Evolutionary conservation across 768 basidiomycete genomes (phyloP).

Genomic region (Artomyces pyxidatus): DNA sequence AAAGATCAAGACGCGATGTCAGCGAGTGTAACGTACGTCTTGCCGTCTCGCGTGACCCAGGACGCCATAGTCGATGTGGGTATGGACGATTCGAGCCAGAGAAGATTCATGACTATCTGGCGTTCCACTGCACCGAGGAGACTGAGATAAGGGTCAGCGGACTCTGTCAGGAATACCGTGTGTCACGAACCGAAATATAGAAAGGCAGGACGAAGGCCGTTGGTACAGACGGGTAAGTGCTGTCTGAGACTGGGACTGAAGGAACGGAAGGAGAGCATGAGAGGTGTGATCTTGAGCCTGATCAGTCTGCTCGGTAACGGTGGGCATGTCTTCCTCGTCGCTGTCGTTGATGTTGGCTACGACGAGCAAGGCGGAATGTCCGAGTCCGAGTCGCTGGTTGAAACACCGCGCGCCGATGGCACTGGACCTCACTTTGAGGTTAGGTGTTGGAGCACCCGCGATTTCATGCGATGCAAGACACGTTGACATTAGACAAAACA

Average conservation of each 20-base stretch:
- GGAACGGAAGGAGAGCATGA: slow-evolving; percentile 70
- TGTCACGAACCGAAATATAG: slow-evolving; percentile 68
- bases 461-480: no score
- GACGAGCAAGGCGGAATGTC: neutral
- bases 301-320: slow-evolving; percentile 5
- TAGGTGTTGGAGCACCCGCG: no score
- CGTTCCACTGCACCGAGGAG: slow-evolving; percentile 71
- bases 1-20: slow-evolving; percentile 6
- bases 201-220: slow-evolving; percentile 81
- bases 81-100: slow-evolving; percentile 81
- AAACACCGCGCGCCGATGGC: no score
- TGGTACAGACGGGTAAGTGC: slow-evolving; percentile 75
- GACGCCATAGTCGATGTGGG: slow-evolving; percentile 57
- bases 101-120: slow-evolving; percentile 78
- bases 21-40: slow-evolving; percentile 43
- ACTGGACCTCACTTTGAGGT: no score
- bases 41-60: slow-evolving; percentile 71
- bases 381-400: neutral
- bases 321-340: no score
- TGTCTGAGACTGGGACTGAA: slow-evolving; percentile 73
- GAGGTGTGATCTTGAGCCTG: slow-evolving; percentile 1
- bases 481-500: no score
- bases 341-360: neutral
- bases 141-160: slow-evolving; percentile 28
- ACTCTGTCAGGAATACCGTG: neutral